Percentiles rank a stretch among this genome's conserved stretches.
Evolutionary conservation across 2,329 filamentous ascomycete genomes (phyloP).

Genomic region (Fusarium sp.): DNA sequence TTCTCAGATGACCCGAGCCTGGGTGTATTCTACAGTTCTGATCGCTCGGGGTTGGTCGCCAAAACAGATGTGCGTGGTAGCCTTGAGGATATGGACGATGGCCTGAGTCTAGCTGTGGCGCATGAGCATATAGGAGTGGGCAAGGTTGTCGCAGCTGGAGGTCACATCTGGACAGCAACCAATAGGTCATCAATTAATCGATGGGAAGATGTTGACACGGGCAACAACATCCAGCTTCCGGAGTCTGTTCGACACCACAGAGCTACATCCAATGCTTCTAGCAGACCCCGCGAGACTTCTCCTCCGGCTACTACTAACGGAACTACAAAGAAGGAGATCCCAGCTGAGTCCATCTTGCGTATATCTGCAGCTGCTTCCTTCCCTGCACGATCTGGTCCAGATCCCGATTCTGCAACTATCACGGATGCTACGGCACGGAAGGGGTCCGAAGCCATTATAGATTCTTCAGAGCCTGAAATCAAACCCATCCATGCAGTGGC

Average conservation of each 20-base stretch:
- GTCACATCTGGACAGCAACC: slow-evolving; percentile 90
- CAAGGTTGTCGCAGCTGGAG: slow-evolving; percentile 73
- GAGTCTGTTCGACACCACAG: slow-evolving; percentile 61
- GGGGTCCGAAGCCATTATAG: slow-evolving; percentile 44
- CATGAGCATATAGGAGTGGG: slow-evolving; percentile 88
- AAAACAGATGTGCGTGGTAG: slow-evolving; percentile 89
- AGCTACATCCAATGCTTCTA: slow-evolving; percentile 55
- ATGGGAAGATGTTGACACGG: slow-evolving; percentile 87
- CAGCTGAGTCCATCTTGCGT: slow-evolving; percentile 78
- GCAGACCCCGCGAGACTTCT: slow-evolving; percentile 47
- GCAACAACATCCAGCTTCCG: slow-evolving; percentile 73
- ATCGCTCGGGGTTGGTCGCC: slow-evolving; percentile 91
- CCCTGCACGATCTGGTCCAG: slow-evolving; percentile 64
- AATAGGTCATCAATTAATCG: slow-evolving; percentile 91
- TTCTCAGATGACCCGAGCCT: slow-evolving; percentile 88
- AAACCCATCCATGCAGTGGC: slow-evolving; percentile 74
- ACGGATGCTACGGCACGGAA: slow-evolving; percentile 55
- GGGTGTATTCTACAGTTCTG: slow-evolving; percentile 92
- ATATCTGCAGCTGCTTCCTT: slow-evolving; percentile 87
- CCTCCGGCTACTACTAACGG: slow-evolving; percentile 47
- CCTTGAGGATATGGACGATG: slow-evolving; percentile 77
- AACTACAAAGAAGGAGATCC: slow-evolving; percentile 70
- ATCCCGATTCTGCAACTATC: slow-evolving; percentile 64
- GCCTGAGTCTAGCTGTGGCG: slow-evolving; percentile 86
- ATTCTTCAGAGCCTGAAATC: slow-evolving; percentile 47